Evolutionary conservation across 192 early-diverging fungal species (phyloP).

Genomic region (Coemansia sp.): DNA sequence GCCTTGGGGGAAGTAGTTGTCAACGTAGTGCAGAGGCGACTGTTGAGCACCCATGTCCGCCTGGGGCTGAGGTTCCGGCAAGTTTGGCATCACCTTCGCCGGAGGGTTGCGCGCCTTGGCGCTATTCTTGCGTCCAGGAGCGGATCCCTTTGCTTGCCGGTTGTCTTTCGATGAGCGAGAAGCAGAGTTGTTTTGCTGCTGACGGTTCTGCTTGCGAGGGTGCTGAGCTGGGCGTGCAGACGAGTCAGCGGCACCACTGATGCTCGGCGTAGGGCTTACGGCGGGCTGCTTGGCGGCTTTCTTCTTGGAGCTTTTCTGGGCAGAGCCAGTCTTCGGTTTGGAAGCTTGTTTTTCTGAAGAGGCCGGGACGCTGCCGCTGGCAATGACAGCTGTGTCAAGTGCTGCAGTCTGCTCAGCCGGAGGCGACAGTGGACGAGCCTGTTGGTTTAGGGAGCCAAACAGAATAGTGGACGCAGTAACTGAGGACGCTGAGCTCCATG

Average conservation of each 20-base stretch:
- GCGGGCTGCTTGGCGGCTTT: slow-evolving; percentile 3
- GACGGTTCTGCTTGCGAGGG: slow-evolving; percentile 20
- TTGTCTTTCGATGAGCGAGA: slow-evolving; percentile 39
- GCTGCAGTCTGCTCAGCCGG: slow-evolving; percentile 12
- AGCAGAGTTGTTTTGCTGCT: slow-evolving; percentile 27
- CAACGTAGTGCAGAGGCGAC: slow-evolving; percentile 14
- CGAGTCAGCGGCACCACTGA: not conserved
- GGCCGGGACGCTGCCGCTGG: slow-evolving; percentile 47
- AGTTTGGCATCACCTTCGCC: slow-evolving; percentile 13
- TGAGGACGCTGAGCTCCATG: slow-evolving; percentile 22
- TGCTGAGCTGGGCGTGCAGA: slow-evolving; percentile 11
- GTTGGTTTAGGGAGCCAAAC: slow-evolving; percentile 52
- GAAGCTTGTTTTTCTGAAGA: slow-evolving; percentile 24
- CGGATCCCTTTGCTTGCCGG: slow-evolving; percentile 31
- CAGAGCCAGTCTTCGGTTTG: slow-evolving; percentile 52
- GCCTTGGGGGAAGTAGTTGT: slow-evolving; percentile 27
- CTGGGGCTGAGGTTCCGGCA: not conserved
- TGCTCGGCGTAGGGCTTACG: not conserved
- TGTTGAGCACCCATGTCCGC: slow-evolving; percentile 12
- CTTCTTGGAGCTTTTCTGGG: slow-evolving; percentile 10
- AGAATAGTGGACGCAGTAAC: slow-evolving; percentile 36
- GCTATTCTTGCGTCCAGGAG: slow-evolving; percentile 16
- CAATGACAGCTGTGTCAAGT: slow-evolving; percentile 5
- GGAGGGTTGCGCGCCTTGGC: not conserved
- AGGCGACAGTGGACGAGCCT: slow-evolving; percentile 30